Evolutionary conservation across 805 yeast species (phyloP), one percentile per base, ranked within the genome.

Genomic region (Metschnikowia lunata): DNA sequence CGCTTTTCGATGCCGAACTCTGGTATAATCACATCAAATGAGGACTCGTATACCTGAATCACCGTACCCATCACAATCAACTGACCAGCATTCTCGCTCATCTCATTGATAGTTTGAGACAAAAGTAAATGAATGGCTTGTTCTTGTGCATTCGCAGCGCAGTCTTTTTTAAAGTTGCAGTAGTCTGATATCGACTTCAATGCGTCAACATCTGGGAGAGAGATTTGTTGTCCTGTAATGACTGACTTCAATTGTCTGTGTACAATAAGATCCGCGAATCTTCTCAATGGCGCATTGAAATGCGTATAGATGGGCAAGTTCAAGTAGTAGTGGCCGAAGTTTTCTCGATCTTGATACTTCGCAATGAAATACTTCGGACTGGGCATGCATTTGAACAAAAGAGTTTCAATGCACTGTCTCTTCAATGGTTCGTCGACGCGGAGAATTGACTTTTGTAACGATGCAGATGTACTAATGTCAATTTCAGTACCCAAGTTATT

Each of bases 1-100:
- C 97, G 76, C 65, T 90, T 90, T 61, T 90, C 97, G 55, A 90
- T 85, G 36, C 97, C 97, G 67, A 89, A 85, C 52, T 88, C 96
- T 2, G 97, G 96, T 49, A 90, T 73, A 52, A 85, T 79, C 3
- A 90, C 91, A 63, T 93, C 99, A 67, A 93, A 93, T 1, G 98
- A 88, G 1, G 96, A 87, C 65, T 93, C 98, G 62, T 91, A 90
- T 8, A 91, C 97, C 63, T 89, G 97, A 26, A 88, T 67, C 13
- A 91, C 93, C 12, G 88, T 80, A 12, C 95, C 97, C 78, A 83
- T 81, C 33, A 89, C 81, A 50, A 91, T 73, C 40, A 88, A 62
- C 62, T 88, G 96, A 1, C 96, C 96, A 12, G 91, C 82, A 12
- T 75, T 67, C 42, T 75, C 79, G 51, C 79, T 71, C 77, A 87